phyloP scores from a whole-genome alignment of 2,329 filamentous ascomycete species.

The Colletotrichum eremochloae region DNA sequence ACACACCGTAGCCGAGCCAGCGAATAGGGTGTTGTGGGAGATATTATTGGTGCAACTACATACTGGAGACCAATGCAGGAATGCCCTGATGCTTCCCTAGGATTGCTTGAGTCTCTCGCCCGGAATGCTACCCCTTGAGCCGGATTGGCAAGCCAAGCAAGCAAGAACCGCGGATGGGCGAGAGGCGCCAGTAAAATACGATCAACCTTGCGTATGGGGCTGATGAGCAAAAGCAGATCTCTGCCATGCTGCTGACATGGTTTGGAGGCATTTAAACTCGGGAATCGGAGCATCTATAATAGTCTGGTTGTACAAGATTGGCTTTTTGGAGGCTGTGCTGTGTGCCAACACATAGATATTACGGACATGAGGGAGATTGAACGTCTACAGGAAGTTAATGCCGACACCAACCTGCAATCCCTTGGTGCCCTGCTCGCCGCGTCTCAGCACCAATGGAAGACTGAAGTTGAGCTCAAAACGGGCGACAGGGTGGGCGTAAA shows the following conservation, averaged over 20 bases:
- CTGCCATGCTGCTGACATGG: neutral
- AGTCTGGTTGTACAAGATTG: conserved; percentile 17
- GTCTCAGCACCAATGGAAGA: conserved; percentile 83
- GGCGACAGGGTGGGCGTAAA: conserved; percentile 94
- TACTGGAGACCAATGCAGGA: neutral
- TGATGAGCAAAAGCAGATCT: neutral
- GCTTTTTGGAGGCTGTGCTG: conserved; percentile 2
- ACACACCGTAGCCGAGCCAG: neutral
- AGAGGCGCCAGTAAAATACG: neutral
- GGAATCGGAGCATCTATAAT: conserved; percentile 1
- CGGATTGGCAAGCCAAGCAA: neutral
- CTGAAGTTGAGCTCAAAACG: conserved; percentile 97
- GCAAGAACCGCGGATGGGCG: neutral
- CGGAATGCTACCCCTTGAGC: too few relatives aligned
- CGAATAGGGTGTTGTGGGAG: neutral
- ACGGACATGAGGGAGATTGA: neutral
- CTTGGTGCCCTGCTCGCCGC: conserved; percentile 89
- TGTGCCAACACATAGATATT: conserved; percentile 2
- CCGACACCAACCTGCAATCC: conserved; percentile 96
- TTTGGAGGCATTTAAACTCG: neutral
- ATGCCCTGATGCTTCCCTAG: neutral
- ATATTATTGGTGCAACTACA: neutral
- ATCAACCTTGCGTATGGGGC: too few relatives aligned
- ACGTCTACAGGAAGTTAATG: conserved; percentile 86
- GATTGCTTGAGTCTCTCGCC: too few relatives aligned